Conservation (phyloP, 495 filamentous ascomycete genomes). For the Daldinia decipiens region DNA sequence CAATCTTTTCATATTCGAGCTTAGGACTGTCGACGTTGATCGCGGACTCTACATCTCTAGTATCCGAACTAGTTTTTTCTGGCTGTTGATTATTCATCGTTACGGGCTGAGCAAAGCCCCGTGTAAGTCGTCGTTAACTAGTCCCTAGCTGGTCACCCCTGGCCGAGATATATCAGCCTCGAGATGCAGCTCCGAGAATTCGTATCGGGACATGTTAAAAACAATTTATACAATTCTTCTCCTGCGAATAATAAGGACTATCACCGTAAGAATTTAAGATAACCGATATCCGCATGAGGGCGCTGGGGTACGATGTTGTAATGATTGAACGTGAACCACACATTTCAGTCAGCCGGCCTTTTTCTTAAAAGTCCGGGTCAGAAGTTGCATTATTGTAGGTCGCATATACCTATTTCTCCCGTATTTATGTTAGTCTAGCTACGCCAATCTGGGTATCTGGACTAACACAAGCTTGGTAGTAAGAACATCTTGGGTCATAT, state of each 20-base stretch:
- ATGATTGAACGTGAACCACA: neutral
- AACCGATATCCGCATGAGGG: neutral
- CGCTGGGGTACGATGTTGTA: neutral
- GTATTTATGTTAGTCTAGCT: neutral
- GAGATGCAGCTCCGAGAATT: neutral
- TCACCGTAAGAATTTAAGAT: neutral
- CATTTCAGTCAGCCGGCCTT: conserved; percentile 21
- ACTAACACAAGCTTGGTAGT: conserved; percentile 13
- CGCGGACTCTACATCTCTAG: conserved; percentile 22
- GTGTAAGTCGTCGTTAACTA: conserved; percentile 3
- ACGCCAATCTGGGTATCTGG: neutral
- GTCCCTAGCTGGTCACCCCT: conserved; percentile 1
- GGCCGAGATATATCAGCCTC: conserved; percentile 12
- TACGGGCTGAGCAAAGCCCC: neutral
- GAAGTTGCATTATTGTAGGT: neutral
- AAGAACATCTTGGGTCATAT: neutral
- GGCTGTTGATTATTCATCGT: conserved; percentile 11
- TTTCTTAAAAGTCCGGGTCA: conserved; percentile 22
- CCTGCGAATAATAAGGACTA: neutral
- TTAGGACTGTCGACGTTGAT: neutral
- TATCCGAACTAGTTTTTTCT: neutral
- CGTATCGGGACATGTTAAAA: conserved; percentile 21
- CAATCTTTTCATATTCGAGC: neutral
- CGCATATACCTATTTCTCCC: neutral
- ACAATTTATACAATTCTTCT: conserved; percentile 22